Conservation (phyloP, 1,284 basidiomycete species). For the Ganoderma sinense region DNA sequence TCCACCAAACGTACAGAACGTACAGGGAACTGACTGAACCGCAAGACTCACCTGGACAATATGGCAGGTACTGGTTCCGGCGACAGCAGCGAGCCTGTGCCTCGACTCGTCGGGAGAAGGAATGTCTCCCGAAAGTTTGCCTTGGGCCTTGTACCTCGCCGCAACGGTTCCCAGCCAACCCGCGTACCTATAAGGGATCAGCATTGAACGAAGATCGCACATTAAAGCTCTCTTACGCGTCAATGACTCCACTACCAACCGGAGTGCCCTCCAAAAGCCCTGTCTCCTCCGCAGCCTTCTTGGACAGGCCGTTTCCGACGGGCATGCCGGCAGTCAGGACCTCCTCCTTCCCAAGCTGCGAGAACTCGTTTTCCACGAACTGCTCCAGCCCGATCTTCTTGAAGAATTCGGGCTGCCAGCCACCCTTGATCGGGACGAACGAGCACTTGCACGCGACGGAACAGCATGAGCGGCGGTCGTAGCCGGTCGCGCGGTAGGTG, state of each 20-base stretch:
- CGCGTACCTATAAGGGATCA: slow-evolving; percentile 71
- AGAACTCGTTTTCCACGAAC: slow-evolving; percentile 73
- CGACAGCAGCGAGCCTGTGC: slow-evolving; percentile 90
- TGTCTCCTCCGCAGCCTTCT: slow-evolving; percentile 83
- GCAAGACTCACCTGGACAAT: slow-evolving; percentile 74
- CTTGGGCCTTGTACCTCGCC: slow-evolving; percentile 72
- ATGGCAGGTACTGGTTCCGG: slow-evolving; percentile 97
- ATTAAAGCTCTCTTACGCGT: slow-evolving; percentile 69
- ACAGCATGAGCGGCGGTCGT: slow-evolving; percentile 86
- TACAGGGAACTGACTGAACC: neutral
- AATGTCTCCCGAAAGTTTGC: slow-evolving; percentile 53
- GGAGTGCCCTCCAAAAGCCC: slow-evolving; percentile 91
- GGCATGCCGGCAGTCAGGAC: slow-evolving; percentile 93
- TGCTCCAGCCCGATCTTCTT: slow-evolving; percentile 81
- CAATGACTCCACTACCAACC: slow-evolving; percentile 94
- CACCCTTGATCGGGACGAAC: slow-evolving; percentile 83
- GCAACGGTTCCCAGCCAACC: slow-evolving; percentile 99
- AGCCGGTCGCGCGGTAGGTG: slow-evolving; percentile 90
- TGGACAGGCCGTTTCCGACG: slow-evolving; percentile 86
- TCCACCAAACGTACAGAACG: too few species aligned
- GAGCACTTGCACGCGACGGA: slow-evolving; percentile 98
- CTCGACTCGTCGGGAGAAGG: slow-evolving; percentile 78
- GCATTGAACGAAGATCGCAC: neutral
- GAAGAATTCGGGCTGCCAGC: slow-evolving; percentile 93
- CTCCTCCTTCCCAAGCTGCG: slow-evolving; percentile 75